Base-by-base conservation (phyloP, 768 basidiomycete species). In the Kwoniella mangroviensis region DNA sequence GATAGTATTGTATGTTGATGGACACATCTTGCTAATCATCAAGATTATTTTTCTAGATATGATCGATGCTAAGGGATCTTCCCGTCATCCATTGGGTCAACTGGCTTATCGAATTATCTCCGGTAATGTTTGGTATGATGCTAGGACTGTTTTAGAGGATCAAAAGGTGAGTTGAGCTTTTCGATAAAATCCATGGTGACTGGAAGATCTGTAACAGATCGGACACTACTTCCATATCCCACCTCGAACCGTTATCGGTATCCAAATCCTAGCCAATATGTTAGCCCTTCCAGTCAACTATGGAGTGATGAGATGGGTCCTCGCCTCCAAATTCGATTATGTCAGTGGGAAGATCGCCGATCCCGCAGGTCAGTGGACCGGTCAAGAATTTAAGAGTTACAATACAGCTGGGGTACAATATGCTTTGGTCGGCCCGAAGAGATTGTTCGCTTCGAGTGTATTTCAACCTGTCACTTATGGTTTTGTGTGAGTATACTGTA, bases 51-150 rank as follows among this genome's bases (percentile, higher is more conserved):
- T n/a, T n/a, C n/a, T n/a, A n/a, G 66, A 67, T 58, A 67, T 67
- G 66, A 67, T 67, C 66, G 66, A 67, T 26, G 66, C 51, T 42
- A 59, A 59, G 17, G 66, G 66, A 21, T 67, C 66, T 51, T 67
- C 66, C 2, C 41, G 66, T 28, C 66, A 67, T n/a, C 66, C 66
- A 5, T 45, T 67, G 15, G 66, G 66, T 24, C 66, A 67, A 58
- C 66, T 67, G 6, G 66, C 66, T 26, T 67, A 67, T 40, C 66
- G 66, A 34, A 67, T 67, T 43, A 67, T 67, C 42, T 67, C 66
- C 4, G 66, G 66, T 45, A 67, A 67, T 41, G 66, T 67, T 7
- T 67, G 66, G 66, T 67, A 67, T 40, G 66, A 67, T 52, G 66
- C 66, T 22, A 56, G 66, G 45, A 67, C 66, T 52, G 66, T 67